Conservation (phyloP, 2,329 filamentous ascomycete genomes). For the Botryotinia globosa region DNA sequence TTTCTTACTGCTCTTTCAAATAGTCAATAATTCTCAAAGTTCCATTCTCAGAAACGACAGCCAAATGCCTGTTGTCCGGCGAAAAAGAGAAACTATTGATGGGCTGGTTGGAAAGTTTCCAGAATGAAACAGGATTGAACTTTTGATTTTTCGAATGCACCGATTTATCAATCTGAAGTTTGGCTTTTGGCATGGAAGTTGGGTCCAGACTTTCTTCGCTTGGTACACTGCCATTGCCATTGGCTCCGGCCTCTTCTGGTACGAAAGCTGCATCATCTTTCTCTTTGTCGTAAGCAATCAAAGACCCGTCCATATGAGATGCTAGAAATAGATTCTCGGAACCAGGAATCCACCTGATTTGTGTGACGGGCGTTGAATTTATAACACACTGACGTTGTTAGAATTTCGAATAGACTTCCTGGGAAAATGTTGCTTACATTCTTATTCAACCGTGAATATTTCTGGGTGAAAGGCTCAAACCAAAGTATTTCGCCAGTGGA, state of each 20-base stretch:
- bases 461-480: conserved; percentile 96
- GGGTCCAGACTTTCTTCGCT: conserved; percentile 34
- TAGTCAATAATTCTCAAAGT: conserved; percentile 89
- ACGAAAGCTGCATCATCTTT: conserved; percentile 83
- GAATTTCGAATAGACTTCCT: neutral
- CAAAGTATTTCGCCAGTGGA: conserved; percentile 96
- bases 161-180: conserved; percentile 79
- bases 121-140: conserved; percentile 84
- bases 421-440: conserved; percentile 55
- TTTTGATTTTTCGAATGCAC: conserved; percentile 94
- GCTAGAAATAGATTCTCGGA: conserved; percentile 92
- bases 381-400: conserved; percentile 66
- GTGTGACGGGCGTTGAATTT: conserved; percentile 78
- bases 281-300: conserved; percentile 96
- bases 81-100: conserved; percentile 93
- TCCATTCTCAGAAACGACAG: conserved; percentile 88
- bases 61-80: conserved; percentile 81
- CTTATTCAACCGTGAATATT: conserved; percentile 94
- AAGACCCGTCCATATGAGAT: conserved; percentile 83
- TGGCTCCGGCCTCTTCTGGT: conserved; percentile 57
- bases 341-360: conserved; percentile 90
- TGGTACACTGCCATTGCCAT: conserved; percentile 35
- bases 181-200: conserved; percentile 39
- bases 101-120: conserved; percentile 87
- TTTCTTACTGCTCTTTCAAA: conserved; percentile 74